Evolutionary conservation across 768 basidiomycete species (phyloP), one percentile per base, ranked within the genome.

Genomic region (Exidia glandulosa): DNA sequence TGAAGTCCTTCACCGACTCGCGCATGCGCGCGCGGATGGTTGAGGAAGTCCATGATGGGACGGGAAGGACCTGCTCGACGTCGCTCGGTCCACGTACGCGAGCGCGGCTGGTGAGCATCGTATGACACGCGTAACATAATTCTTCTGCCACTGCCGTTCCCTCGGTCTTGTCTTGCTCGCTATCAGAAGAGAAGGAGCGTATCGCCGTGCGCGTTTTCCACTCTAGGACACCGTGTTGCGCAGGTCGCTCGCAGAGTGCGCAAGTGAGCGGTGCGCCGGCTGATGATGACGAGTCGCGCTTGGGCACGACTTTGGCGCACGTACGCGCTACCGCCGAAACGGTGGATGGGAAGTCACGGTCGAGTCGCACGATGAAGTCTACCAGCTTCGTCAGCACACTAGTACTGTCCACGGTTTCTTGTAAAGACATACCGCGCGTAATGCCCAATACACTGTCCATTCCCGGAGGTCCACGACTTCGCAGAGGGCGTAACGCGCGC

Each of bases 241-340:
- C 76, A 29, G 85, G 85, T 88, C 87, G 76, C 66, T 83, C 78
- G 66, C 90, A 92, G 5, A 90, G 68, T 13, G 79, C 65, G 67
- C 90, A 92, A 6, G 64, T 66, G 0, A 37, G 19, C 4, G 25
- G 1, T 45, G 74, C 76, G 7, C 71, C 70, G 0, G 81, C 72
- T n/a, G n/a, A n/a, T n/a, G n/a, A n/a, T n/a, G n/a, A n/a, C 2
- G 71, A 74, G 58, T 79, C 71, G 32, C 62, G 56, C 68, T 87
- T 90, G 0, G 90, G 83, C 9, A 83, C 78, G 30, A 93, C 71
- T 70, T 93, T 93, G 4, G 78, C 83, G 66, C 87, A 89, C 1
- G 90, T 92, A 34, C 87, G 81, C 27, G 83, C 83, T 56, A 93
- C 87, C 0, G 90, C 84, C 7, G 88, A 90, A 12, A 92, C 90